Conservation (phyloP, 768 basidiomycete genomes). For the Lentinula guzmanii region DNA sequence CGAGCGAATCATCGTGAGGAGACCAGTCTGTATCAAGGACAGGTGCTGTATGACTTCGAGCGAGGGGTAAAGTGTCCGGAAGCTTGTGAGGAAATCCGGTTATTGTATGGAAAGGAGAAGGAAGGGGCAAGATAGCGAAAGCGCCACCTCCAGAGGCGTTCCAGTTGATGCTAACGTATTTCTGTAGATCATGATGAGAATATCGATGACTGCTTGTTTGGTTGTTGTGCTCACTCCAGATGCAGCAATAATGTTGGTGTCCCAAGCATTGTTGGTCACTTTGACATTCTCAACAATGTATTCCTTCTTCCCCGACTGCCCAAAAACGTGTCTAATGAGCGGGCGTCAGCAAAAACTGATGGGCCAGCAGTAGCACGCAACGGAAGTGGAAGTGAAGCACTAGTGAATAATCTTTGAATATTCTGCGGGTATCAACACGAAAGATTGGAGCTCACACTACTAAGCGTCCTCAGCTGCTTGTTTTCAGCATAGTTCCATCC, state of each 20-base stretch:
- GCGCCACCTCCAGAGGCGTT: slow-evolving; percentile 89
- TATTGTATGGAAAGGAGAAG: slow-evolving; percentile 57
- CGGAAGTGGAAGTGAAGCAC: slow-evolving; percentile 12
- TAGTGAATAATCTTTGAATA: neutral
- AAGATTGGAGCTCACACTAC: neutral
- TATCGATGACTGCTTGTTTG: neutral
- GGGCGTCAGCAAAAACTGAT: neutral
- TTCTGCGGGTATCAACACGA: neutral
- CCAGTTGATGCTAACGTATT: slow-evolving; percentile 93
- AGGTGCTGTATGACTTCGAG: slow-evolving; percentile 76
- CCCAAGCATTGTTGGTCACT: slow-evolving; percentile 88
- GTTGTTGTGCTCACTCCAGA: slow-evolving; percentile 54
- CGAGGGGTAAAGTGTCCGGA: slow-evolving; percentile 89
- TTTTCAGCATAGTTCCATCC: neutral
- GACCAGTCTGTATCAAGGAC: slow-evolving; percentile 97
- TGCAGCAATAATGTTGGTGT: slow-evolving; percentile 87
- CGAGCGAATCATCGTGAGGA: slow-evolving; percentile 85
- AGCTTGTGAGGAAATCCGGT: slow-evolving; percentile 67
- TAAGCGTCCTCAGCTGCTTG: neutral
- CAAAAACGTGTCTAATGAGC: slow-evolving; percentile 77
- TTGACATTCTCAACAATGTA: slow-evolving; percentile 78
- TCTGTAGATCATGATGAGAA: slow-evolving; percentile 27
- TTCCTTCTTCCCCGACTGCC: slow-evolving; percentile 82
- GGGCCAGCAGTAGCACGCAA: slow-evolving; percentile 8
- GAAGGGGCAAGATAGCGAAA: slow-evolving; percentile 88